Conservation (phyloP, 192 early-diverging fungal genomes). For the Glomus cerebriforme region DNA sequence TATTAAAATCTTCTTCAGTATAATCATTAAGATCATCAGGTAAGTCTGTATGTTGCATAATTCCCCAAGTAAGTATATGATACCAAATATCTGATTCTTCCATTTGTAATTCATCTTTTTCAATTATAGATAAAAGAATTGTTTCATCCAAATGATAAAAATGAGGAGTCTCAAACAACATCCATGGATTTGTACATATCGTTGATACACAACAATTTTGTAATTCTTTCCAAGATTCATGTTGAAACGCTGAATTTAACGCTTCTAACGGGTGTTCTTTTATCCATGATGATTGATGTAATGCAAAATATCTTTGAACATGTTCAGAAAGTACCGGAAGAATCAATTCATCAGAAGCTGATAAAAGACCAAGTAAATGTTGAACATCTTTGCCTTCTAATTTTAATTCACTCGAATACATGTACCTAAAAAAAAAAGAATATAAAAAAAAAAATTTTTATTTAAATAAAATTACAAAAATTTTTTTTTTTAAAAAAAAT, state of each 20-base stretch:
- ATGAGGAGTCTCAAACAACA: background rate
- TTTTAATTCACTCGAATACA: slow-evolving; percentile 7
- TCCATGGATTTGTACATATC: background rate
- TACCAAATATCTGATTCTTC: slow-evolving; percentile 32
- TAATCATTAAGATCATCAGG: slow-evolving; percentile 19
- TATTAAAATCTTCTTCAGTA: background rate
- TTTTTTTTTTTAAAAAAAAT: background rate
- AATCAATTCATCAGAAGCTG: slow-evolving; percentile 11
- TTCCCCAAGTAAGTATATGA: slow-evolving; percentile 26
- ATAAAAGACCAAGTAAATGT: slow-evolving; percentile 2
- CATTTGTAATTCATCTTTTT: slow-evolving; percentile 13
- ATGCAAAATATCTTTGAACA: slow-evolving; percentile 14
- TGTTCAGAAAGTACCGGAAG: slow-evolving; percentile 3
- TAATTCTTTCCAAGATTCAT: background rate
- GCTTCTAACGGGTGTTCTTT: background rate
- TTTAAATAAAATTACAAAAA: background rate
- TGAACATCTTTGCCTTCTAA: background rate
- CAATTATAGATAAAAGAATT: slow-evolving; percentile 2
- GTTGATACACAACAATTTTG: slow-evolving; percentile 23
- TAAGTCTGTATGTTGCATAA: background rate
- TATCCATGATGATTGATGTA: slow-evolving; percentile 9
- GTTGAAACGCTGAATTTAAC: slow-evolving; percentile 6
- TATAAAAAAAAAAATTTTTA: background rate
- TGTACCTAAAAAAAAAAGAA: slow-evolving; percentile 12
- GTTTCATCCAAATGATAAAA: slow-evolving; percentile 6